Conservation (phyloP, 2,329 filamentous ascomycete species). For the Dothideomycetes sp. region DNA sequence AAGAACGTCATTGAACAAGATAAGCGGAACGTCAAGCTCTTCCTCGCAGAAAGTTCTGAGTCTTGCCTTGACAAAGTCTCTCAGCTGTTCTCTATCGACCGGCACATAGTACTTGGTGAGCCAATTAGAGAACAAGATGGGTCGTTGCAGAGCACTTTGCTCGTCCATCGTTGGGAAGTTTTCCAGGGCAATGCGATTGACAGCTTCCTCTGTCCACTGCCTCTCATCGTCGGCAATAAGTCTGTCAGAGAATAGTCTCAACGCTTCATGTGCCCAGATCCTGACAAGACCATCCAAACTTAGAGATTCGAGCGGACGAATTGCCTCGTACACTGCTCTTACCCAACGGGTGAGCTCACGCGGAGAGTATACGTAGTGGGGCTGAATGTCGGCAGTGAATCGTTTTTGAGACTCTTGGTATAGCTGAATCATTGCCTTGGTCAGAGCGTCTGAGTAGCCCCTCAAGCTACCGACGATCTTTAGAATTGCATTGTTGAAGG, state of each 20-base stretch:
- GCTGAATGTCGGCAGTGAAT: slow-evolving; percentile 94
- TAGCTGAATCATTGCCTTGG: slow-evolving; percentile 93
- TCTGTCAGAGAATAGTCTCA: slow-evolving; percentile 94
- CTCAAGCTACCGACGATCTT: slow-evolving; percentile 95
- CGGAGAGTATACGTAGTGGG: slow-evolving; percentile 98
- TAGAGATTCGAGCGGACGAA: slow-evolving; percentile 79
- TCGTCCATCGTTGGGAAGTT: slow-evolving; percentile 95
- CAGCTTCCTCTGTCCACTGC: slow-evolving; percentile 84
- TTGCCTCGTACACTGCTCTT: slow-evolving; percentile 92
- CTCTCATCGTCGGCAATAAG: slow-evolving; percentile 90
- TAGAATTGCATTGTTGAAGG: slow-evolving; percentile 90
- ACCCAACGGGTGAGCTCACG: slow-evolving; percentile 98
- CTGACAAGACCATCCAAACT: slow-evolving; percentile 84
- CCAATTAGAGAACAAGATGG: slow-evolving; percentile 99
- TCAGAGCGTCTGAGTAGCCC: slow-evolving; percentile 87
- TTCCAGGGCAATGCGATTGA: slow-evolving; percentile 76
- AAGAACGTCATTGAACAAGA: slow-evolving; percentile 98
- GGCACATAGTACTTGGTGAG: slow-evolving; percentile 97
- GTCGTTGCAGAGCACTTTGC: slow-evolving; percentile 74
- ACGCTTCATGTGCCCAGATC: slow-evolving; percentile 96
- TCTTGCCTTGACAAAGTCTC: slow-evolving; percentile 94
- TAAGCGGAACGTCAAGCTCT: slow-evolving; percentile 95
- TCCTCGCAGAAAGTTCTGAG: slow-evolving; percentile 98
- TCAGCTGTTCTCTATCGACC: slow-evolving; percentile 85
- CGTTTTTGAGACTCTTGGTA: slow-evolving; percentile 89